Evolutionary conservation across 2,329 filamentous ascomycete genomes (phyloP).

Genomic region (Gaeumannomyces tritici): DNA sequence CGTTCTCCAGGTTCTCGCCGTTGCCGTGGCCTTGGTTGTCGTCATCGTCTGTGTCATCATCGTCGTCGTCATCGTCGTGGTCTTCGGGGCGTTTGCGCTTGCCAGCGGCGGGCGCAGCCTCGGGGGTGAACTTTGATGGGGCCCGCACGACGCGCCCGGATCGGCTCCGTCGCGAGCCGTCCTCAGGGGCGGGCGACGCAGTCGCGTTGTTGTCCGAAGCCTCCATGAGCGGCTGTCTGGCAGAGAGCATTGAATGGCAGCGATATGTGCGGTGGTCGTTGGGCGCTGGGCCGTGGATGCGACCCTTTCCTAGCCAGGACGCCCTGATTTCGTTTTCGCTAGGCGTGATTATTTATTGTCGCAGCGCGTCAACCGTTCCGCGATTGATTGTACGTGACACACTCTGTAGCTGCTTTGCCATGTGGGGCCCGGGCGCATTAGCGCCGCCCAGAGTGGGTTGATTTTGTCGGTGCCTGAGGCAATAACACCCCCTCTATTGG

Average conservation of each 20-base stretch:
- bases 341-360: slow-evolving; percentile 2
- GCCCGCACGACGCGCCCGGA: slow-evolving; percentile 58
- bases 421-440: background rate
- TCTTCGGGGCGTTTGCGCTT: slow-evolving; percentile 44
- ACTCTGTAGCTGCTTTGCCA: too few species aligned
- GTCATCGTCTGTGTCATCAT: slow-evolving; percentile 22
- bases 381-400: background rate
- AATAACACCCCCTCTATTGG: background rate
- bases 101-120: slow-evolving; percentile 32
- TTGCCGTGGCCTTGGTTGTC: background rate
- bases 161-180: slow-evolving; percentile 48
- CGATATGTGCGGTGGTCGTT: background rate
- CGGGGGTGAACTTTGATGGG: slow-evolving; percentile 50
- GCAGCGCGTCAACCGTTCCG: slow-evolving; percentile 2
- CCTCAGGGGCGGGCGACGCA: slow-evolving; percentile 37
- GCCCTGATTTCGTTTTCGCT: background rate
- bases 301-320: background rate
- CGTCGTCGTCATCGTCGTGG: slow-evolving; percentile 29
- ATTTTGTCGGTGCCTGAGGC: background rate
- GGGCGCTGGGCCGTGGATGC: background rate
- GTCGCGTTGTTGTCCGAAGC: slow-evolving; percentile 46
- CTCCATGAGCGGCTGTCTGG: slow-evolving; percentile 40
- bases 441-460: background rate
- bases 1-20: slow-evolving; percentile 28
- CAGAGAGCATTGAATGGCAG: background rate